Conservation (phyloP, 345 rosid species). For the Brassica cretica region DNA sequence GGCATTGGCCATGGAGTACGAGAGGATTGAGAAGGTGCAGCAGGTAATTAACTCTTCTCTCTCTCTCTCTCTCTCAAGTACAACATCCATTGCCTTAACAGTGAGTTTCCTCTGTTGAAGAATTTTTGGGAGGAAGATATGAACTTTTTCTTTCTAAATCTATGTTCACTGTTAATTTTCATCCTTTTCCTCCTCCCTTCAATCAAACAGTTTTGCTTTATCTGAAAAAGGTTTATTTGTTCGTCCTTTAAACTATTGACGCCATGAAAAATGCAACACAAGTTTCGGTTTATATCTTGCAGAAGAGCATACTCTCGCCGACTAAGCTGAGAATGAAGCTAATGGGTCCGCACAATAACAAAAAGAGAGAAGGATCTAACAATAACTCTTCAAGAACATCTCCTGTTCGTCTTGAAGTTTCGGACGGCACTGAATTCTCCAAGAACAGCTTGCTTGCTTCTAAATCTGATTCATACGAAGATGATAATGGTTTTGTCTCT, state of each 20-base stretch:
- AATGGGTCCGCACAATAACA: slow-evolving; percentile 59
- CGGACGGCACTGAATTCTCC: slow-evolving; percentile 59
- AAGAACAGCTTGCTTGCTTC: slow-evolving; percentile 71
- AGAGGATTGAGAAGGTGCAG: slow-evolving; percentile 74
- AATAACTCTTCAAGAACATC: slow-evolving; percentile 85
- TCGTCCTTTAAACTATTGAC: background rate
- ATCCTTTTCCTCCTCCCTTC: slow-evolving; percentile 1
- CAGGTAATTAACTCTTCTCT: slow-evolving; percentile 32
- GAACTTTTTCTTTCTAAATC: background rate
- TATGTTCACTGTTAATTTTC: background rate
- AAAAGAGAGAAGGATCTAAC: slow-evolving; percentile 71
- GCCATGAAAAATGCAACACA: background rate
- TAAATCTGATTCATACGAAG: slow-evolving; percentile 47
- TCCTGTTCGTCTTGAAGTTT: slow-evolving; percentile 66
- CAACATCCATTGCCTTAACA: slow-evolving; percentile 4
- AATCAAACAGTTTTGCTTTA: slow-evolving; percentile 8
- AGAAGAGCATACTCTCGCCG: slow-evolving; percentile 86
- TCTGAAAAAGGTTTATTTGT: background rate
- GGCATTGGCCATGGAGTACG: slow-evolving; percentile 77
- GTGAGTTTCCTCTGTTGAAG: slow-evolving; percentile 28
- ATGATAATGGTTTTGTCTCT: slow-evolving; percentile 41
- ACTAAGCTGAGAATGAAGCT: slow-evolving; percentile 92
- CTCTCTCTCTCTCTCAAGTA: background rate
- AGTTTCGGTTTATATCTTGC: background rate
- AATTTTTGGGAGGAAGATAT: slow-evolving; percentile 15